Base-by-base conservation (phyloP, 23 red algal genomes). In the Gracilaria gracilis region DNA sequence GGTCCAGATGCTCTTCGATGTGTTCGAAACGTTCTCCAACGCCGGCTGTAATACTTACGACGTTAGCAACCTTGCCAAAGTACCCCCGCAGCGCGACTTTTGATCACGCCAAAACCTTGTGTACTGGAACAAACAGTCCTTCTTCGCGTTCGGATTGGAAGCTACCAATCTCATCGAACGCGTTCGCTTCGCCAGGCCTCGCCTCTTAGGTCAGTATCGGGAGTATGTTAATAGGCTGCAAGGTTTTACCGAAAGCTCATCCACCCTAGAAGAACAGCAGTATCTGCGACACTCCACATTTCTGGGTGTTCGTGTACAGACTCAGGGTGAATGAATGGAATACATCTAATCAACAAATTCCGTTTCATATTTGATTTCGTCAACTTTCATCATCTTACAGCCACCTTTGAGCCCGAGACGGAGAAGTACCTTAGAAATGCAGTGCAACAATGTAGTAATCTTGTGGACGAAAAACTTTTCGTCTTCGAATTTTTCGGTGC, bases 101-200 rank as follows among this genome's bases (percentile, higher is more conserved):
- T 53, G 87, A n/a, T 98, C 88, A 12, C 55, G 38, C 29, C 97
- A 99, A 57, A 99, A 99, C 82, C 58, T 84, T 81, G 64, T 80
- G 29, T 99, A 99, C 48, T 99, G 97, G 97, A 66, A 71, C 12
- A 95, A 93, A 35, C 75, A 94, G 19, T 61, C 84, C 0, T 99
- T 96, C 73, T 99, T 85, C 70, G 97, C 90, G 4, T 96, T 95
- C 37, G 97, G 97, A 31, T 29, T 99, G 8, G 91, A 94, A 4
- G 94, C 94, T 15, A 96, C 93, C 27, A 96, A 90, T 74, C 92
- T 91, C 69, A 67, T 95, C 17, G 81, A 98, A 23, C 77, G 69
- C 24, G 80, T 83, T 23, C 79, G 95, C 24, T 86, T 98, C 67
- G 86, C 81, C 6, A 49, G 95, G 35, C 95, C 89, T 35, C 84